phyloP scores from a whole-genome alignment of 2,329 filamentous ascomycete species.

The Xylaria sp. region DNA sequence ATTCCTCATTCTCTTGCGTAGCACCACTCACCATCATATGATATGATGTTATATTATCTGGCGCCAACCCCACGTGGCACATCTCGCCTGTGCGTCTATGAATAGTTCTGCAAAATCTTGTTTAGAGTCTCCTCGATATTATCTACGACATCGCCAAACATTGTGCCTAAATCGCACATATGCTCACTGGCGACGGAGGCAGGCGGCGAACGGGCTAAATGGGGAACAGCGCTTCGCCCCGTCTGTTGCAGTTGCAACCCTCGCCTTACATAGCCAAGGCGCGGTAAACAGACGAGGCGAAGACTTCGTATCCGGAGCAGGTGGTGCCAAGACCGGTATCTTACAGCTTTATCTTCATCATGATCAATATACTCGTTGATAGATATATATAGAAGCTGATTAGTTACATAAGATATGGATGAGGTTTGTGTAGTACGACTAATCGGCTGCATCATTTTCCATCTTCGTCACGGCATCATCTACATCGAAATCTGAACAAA shows the following conservation, averaged over 20 bases:
- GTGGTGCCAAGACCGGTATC: conserved; percentile 5
- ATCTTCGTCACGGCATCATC: not conserved
- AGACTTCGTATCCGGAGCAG: conserved; percentile 10
- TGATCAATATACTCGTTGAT: not conserved
- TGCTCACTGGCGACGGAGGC: not conserved
- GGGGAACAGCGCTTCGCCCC: not conserved
- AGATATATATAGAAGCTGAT: not conserved
- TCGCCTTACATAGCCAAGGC: conserved; percentile 4
- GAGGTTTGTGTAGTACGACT: not conserved
- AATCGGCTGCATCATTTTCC: not conserved
- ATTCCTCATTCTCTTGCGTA: not conserved
- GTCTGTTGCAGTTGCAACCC: conserved; percentile 21
- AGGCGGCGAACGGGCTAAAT: conserved; percentile 6
- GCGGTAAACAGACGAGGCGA: conserved; percentile 8
- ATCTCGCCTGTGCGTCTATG: not conserved
- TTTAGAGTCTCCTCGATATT: conserved; percentile 1
- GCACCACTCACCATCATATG: not conserved
- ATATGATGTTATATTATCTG: not conserved
- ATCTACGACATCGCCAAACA: conserved; percentile 1
- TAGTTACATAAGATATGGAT: not conserved
- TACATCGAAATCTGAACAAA: too few relatives aligned
- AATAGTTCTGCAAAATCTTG: not conserved
- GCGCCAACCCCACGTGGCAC: not conserved
- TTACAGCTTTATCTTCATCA: not conserved
- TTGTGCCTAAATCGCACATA: conserved; percentile 23